These are phyloP conservation scores for Lyophyllum semitale DNA, from an alignment of 768 basidiomycete species.

Conservation along the genomic window DNA sequence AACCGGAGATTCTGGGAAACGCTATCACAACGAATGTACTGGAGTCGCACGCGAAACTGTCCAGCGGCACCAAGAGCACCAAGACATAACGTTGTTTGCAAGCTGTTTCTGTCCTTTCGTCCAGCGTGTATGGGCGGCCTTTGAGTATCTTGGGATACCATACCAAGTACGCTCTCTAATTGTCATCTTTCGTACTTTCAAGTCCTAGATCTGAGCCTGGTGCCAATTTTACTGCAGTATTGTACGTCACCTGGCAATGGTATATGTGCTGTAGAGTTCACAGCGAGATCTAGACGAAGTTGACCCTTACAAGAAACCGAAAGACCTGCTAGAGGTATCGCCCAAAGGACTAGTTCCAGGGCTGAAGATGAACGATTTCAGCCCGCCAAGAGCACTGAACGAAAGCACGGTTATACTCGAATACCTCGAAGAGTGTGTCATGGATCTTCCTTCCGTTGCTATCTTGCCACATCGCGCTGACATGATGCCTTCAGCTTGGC, in stretches of 20 bases:
- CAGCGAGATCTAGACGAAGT: conserved; percentile 81
- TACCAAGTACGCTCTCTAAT: conserved; percentile 54
- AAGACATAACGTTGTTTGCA: conserved; percentile 68
- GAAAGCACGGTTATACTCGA: conserved; percentile 83
- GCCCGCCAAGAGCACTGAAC: conserved; percentile 64
- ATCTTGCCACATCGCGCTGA: neutral
- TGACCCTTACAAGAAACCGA: conserved; percentile 81
- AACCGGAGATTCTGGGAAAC: conserved; percentile 20
- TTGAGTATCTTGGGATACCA: conserved; percentile 69
- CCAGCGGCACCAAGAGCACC: conserved; percentile 42
- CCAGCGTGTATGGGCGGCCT: conserved; percentile 75
- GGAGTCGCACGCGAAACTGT: conserved; percentile 58
- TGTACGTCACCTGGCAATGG: neutral
- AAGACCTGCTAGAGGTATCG: conserved; percentile 77
- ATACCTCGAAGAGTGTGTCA: conserved; percentile 71
- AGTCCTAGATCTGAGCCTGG: neutral
- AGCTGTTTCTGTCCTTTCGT: conserved; percentile 84
- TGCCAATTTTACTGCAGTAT: neutral
- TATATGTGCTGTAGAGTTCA: no score
- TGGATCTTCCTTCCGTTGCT: neutral
- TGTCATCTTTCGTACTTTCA: neutral
- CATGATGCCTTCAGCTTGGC: conserved; percentile 43
- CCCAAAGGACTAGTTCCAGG: conserved; percentile 84
- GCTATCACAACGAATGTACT: conserved; percentile 42
- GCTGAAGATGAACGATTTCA: conserved; percentile 52